A percentile compares a stretch with the other conserved stretches of the same genome.
These are phyloP conservation scores for Angomonas ambiguus DNA, from an alignment of 208 protist genomes.

Conservation along the genomic window DNA sequence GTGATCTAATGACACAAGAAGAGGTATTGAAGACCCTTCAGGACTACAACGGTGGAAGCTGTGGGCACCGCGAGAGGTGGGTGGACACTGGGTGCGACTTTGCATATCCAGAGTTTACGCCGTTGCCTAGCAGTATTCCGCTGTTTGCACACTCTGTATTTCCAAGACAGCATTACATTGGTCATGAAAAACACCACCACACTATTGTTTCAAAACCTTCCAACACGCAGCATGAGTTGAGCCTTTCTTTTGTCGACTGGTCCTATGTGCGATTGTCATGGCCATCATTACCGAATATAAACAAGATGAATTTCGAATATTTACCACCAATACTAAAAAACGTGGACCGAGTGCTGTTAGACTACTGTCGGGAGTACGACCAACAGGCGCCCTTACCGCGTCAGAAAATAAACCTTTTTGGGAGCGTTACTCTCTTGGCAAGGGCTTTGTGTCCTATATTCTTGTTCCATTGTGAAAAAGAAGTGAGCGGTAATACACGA, in stretches of 20 bases:
- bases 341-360: constrained; percentile 37
- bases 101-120: background rate
- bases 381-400: background rate
- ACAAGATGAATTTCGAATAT: constrained; percentile 37
- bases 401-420: background rate
- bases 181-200: constrained; percentile 23
- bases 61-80: background rate
- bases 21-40: too few species aligned
- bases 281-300: constrained; percentile 36
- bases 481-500: background rate
- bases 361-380: constrained; percentile 11
- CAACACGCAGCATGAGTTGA: background rate
- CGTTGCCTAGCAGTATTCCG: constrained; percentile 9
- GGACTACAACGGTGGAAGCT: background rate
- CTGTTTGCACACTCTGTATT: constrained; percentile 33
- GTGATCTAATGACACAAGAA: too few species aligned
- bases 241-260: constrained; percentile 30
- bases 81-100: background rate
- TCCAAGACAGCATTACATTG: constrained; percentile 35
- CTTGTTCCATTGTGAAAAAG: background rate
- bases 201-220: constrained; percentile 10
- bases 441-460: background rate
- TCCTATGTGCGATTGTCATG: constrained; percentile 37
- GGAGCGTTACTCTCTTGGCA: background rate
- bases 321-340: constrained; percentile 42